Evolutionary conservation across 768 basidiomycete genomes (phyloP).

Genomic region (Chalciporus sphaerocephalus): DNA sequence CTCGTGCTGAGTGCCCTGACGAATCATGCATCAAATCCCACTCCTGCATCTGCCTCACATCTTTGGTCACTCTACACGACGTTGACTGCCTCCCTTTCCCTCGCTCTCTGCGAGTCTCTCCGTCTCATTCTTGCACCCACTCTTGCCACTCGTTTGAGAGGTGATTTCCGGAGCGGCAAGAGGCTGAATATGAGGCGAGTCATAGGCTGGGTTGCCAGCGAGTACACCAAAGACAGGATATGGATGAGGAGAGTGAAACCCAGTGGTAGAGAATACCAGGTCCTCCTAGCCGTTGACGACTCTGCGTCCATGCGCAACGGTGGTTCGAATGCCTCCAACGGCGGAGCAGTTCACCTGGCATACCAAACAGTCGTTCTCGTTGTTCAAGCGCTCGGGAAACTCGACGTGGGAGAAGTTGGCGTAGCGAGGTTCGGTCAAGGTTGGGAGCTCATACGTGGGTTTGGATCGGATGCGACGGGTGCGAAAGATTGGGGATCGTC

Average conservation of each 20-base stretch:
- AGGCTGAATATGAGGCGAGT: conserved; percentile 98
- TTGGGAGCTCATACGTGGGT: conserved; percentile 85
- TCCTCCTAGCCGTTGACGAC: conserved; percentile 92
- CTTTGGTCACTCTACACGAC: conserved; percentile 93
- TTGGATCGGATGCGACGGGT: conserved; percentile 81
- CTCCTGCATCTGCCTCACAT: conserved; percentile 43
- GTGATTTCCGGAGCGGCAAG: conserved; percentile 97
- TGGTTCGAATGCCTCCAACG: not conserved
- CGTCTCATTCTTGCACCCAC: conserved; percentile 96
- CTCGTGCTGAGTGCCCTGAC: conserved; percentile 19
- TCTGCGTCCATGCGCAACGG: conserved; percentile 78
- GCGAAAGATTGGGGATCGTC: conserved; percentile 41
- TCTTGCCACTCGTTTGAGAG: conserved; percentile 86
- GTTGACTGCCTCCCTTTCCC: conserved; percentile 86
- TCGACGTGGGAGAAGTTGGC: conserved; percentile 93
- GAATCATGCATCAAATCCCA: conserved; percentile 20
- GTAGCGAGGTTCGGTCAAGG: conserved; percentile 86
- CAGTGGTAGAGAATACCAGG: conserved; percentile 91
- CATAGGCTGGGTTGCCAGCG: conserved; percentile 95
- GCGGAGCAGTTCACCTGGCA: conserved; percentile 69
- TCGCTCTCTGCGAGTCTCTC: conserved; percentile 90
- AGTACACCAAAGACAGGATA: conserved; percentile 99
- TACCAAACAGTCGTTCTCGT: conserved; percentile 92
- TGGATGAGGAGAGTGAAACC: conserved; percentile 95
- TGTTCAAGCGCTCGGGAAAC: conserved; percentile 80